Percentiles rank a stretch among this genome's conserved stretches.
Evolutionary conservation across 140 eudicot species (phyloP).

Genomic region (Bidens hawaiensis): DNA sequence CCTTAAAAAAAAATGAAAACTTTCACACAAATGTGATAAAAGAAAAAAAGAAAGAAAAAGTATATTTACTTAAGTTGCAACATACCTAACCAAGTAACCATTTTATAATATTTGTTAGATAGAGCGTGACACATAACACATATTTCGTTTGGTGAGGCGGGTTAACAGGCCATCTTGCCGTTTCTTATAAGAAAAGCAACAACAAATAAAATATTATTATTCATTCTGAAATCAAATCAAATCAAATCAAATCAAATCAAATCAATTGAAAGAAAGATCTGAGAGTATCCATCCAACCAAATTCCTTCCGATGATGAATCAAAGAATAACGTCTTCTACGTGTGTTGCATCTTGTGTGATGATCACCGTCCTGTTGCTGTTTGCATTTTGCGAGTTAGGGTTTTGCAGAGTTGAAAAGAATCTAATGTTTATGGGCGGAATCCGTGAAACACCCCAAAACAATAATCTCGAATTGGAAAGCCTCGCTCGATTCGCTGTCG

Average conservation of each 20-base stretch:
- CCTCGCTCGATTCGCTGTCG: slow-evolving; percentile 40
- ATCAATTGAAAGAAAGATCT: too few relatives aligned
- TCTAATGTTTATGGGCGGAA: slow-evolving; percentile 1
- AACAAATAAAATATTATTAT: too few relatives aligned
- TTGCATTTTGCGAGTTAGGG: slow-evolving; percentile 16
- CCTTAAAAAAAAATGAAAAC: too few relatives aligned
- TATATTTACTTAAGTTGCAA: not conserved
- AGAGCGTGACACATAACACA: too few relatives aligned
- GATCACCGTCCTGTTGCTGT: slow-evolving; percentile 19
- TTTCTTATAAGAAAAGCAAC: not conserved
- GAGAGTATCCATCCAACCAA: too few relatives aligned
- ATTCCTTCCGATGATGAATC: too few relatives aligned
- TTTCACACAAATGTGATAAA: too few relatives aligned
- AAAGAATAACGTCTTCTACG: not conserved
- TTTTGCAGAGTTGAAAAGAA: slow-evolving; percentile 15
- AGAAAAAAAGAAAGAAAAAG: too few relatives aligned
- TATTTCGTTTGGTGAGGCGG: too few relatives aligned
- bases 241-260: too few relatives aligned
- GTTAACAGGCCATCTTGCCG: not conserved
- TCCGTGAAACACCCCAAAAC: slow-evolving; percentile 17
- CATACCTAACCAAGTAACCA: not conserved
- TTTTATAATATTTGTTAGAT: not conserved
- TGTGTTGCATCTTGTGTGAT: slow-evolving; percentile 9
- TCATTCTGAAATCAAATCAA: not conserved
- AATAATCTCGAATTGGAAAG: slow-evolving; percentile 21